These are phyloP conservation scores for Emergomyces pasteurianus DNA, from an alignment of 2,329 filamentous ascomycete species.

Conservation along the genomic window DNA sequence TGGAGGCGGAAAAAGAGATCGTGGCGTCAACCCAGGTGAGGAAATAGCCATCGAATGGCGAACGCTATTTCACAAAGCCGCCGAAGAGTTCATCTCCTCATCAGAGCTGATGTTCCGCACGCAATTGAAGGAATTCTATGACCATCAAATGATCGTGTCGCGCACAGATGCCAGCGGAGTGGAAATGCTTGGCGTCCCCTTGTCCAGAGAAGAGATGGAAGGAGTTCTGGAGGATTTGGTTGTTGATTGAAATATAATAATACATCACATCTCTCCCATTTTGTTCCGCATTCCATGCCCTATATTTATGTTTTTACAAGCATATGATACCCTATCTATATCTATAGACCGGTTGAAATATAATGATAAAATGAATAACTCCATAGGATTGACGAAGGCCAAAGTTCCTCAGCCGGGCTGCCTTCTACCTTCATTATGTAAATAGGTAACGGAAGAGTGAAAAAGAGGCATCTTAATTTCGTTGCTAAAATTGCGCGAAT, in stretches of 20 bases:
- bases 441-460: neutral
- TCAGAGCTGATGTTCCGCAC: conserved; percentile 94
- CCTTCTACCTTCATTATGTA: neutral
- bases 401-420: neutral
- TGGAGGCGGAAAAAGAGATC: conserved; percentile 17
- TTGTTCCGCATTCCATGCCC: neutral
- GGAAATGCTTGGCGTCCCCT: conserved; percentile 74
- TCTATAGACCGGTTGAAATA: neutral
- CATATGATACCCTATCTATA: neutral
- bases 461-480: neutral
- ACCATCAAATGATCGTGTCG: conserved; percentile 93
- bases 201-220: conserved; percentile 79
- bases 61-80: conserved; percentile 85
- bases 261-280: neutral
- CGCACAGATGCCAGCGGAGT: conserved; percentile 75
- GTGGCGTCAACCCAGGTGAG: conserved; percentile 17
- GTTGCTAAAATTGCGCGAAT: conserved; percentile 30
- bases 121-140: conserved; percentile 91
- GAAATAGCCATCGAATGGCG: conserved; percentile 72
- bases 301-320: neutral
- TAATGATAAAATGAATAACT: conserved; percentile 6
- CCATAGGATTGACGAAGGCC: conserved; percentile 1
- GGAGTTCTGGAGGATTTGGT: conserved; percentile 68
- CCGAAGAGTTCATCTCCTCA: conserved; percentile 93
- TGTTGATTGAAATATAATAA: conserved; percentile 18